A percentile compares a stretch with the other conserved stretches of the same genome.
These are phyloP conservation scores for Trypanosoma lewisi DNA, from an alignment of 208 protist genomes.

Conservation along the genomic window DNA sequence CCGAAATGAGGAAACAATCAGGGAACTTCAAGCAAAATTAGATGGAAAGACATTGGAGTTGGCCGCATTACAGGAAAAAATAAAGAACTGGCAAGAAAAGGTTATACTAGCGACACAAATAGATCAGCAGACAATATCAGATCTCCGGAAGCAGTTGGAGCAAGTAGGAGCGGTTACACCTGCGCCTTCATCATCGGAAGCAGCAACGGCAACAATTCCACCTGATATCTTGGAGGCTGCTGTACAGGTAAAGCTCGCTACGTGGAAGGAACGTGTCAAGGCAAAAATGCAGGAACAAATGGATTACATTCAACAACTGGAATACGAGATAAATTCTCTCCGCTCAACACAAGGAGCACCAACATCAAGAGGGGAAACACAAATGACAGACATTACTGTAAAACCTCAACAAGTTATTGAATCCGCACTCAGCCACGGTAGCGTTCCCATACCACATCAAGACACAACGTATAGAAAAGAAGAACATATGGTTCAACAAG, in stretches of 20 bases:
- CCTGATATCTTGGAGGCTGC: constrained; percentile 21
- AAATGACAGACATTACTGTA: background rate
- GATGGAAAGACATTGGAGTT: constrained; percentile 21
- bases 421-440: too few relatives aligned
- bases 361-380: background rate
- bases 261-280: constrained; percentile 42
- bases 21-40: constrained; percentile 10
- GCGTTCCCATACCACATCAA: too few relatives aligned
- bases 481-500: too few relatives aligned
- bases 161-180: background rate
- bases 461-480: too few relatives aligned
- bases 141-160: constrained; percentile 6
- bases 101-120: constrained; percentile 30
- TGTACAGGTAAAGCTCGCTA: constrained; percentile 29
- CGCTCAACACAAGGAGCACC: background rate
- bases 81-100: constrained; percentile 38
- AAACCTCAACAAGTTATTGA: too few relatives aligned
- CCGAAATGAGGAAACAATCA: constrained; percentile 29
- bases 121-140: constrained; percentile 33
- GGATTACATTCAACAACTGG: constrained; percentile 31
- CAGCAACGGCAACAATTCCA: constrained; percentile 1
- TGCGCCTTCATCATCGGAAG: background rate
- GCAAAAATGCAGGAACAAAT: constrained; percentile 28
- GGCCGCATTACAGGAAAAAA: constrained; percentile 29
- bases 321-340: constrained; percentile 11